phyloP scores from a whole-genome alignment of 495 filamentous ascomycete genomes.

The Acidiella bohemica region DNA sequence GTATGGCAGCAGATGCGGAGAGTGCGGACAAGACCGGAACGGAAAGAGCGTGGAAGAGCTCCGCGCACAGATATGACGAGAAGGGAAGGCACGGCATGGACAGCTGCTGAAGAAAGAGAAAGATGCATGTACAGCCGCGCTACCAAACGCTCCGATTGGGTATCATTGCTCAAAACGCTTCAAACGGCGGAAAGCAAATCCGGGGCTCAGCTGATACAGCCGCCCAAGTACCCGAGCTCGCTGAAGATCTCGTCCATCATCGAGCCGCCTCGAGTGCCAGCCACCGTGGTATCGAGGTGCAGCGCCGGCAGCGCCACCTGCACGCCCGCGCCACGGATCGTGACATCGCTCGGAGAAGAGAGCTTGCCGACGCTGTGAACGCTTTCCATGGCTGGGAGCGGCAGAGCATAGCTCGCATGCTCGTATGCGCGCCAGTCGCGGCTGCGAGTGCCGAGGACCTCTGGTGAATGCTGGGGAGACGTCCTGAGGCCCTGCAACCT shows the following conservation, averaged over 20 bases:
- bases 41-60: too few relatives aligned
- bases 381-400: not conserved
- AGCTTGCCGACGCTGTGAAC: slow-evolving; percentile 1
- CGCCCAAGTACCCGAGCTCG: slow-evolving; percentile 15
- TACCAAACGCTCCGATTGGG: not conserved
- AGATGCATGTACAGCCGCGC: too few relatives aligned
- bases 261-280: too few relatives aligned
- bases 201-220: slow-evolving; percentile 5
- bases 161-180: slow-evolving; percentile 2
- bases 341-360: not conserved
- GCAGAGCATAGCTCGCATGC: slow-evolving; percentile 1
- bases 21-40: too few relatives aligned
- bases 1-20: too few relatives aligned
- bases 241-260: slow-evolving; percentile 12
- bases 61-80: too few relatives aligned
- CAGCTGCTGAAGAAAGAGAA: not conserved
- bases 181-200: not conserved
- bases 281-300: too few relatives aligned
- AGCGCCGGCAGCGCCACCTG: too few relatives aligned
- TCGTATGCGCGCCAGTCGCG: too few relatives aligned
- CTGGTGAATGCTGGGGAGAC: slow-evolving; percentile 1
- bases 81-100: not conserved
- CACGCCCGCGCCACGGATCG: not conserved
- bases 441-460: not conserved
- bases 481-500: too few relatives aligned